Percentiles rank a stretch among this genome's conserved stretches.
These are phyloP conservation scores for Pyracantha coccinea DNA, from an alignment of 331 rosid species.

Conservation along the genomic window DNA sequence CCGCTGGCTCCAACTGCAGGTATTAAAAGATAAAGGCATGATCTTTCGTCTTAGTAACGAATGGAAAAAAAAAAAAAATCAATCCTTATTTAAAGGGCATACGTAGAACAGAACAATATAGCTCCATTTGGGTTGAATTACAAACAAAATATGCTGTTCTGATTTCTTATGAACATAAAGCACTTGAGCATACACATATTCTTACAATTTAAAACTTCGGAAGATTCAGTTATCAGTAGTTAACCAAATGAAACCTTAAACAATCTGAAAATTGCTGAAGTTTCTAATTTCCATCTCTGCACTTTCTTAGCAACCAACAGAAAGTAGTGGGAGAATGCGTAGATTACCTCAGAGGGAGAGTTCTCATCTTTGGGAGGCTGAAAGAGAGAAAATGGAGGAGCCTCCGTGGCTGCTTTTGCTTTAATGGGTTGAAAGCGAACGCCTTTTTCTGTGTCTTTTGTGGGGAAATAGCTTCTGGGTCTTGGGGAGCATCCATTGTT, in stretches of 20 bases:
- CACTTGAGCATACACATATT: background rate
- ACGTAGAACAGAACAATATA: background rate
- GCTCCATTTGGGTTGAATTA: no score
- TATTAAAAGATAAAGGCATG: slow-evolving; percentile 12
- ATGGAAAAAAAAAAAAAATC: no score
- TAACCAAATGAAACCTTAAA: background rate
- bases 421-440: slow-evolving; percentile 30
- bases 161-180: background rate
- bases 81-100: background rate
- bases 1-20: slow-evolving; percentile 75
- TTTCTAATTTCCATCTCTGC: background rate
- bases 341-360: slow-evolving; percentile 47
- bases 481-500: slow-evolving; percentile 33
- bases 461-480: slow-evolving; percentile 24
- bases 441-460: slow-evolving; percentile 20
- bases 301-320: background rate
- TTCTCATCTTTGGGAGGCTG: slow-evolving; percentile 44
- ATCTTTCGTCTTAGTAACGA: background rate
- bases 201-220: background rate
- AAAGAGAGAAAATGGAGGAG: slow-evolving; percentile 51
- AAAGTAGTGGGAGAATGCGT: background rate
- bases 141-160: background rate
- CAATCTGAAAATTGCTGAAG: background rate
- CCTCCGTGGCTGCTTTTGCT: slow-evolving; percentile 44
- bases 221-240: background rate